Conservation (phyloP, 208 protist genomes). For the Plasmodiophora brassicae region DNA sequence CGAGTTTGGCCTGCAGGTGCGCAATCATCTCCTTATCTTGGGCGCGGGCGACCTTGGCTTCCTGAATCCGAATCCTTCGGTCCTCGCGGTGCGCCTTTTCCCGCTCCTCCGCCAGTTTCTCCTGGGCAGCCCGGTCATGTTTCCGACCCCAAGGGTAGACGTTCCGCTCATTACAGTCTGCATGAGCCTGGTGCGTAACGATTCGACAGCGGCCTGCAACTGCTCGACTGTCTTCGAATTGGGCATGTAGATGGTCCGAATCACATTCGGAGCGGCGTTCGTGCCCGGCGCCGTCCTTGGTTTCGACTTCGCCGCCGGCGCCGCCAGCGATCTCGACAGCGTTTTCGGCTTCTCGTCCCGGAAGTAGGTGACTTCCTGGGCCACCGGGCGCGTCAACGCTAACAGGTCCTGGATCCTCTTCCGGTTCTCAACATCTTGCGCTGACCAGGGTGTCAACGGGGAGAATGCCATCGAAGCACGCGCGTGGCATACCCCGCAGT, state of each 20-base stretch:
- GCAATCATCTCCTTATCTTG: not conserved
- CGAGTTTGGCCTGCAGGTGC: not conserved
- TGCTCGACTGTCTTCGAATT: not conserved
- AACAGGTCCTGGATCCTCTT: constrained; percentile 13
- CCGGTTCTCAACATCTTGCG: not conserved
- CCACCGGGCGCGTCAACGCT: not conserved
- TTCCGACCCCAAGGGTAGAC: too few relatives aligned
- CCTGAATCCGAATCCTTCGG: not conserved
- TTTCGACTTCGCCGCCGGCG: too few relatives aligned
- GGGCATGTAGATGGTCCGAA: constrained; percentile 13
- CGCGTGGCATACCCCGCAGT: not conserved
- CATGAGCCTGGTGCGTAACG: not conserved
- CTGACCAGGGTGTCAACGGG: not conserved
- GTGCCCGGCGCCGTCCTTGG: not conserved
- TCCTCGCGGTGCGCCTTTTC: not conserved
- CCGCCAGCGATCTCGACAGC: not conserved
- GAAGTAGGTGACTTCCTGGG: constrained; percentile 14
- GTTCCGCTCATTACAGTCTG: not conserved
- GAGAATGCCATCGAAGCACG: not conserved
- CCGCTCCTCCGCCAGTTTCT: constrained; percentile 5
- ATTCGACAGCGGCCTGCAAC: not conserved
- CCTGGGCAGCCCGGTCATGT: too few relatives aligned
- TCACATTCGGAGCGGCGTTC: not conserved
- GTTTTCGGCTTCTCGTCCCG: not conserved
- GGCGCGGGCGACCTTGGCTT: not conserved